phyloP scores from a whole-genome alignment of 2,329 filamentous ascomycete species.

The Coniochaeta pulveracea region DNA sequence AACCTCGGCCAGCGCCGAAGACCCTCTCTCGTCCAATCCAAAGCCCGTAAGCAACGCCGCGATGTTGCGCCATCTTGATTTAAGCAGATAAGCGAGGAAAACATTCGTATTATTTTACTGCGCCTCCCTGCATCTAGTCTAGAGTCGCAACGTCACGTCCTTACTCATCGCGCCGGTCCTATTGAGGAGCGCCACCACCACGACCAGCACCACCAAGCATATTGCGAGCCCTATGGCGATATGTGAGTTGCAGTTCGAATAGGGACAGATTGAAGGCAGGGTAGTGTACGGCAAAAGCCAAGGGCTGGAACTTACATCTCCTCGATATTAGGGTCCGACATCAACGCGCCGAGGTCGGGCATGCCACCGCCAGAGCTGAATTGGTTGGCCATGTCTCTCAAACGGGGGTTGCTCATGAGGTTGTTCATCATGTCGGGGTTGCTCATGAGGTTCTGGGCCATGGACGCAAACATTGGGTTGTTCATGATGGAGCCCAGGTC shows the following conservation, averaged over 20 bases:
- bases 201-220: conserved; percentile 1
- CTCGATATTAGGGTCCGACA: conserved; percentile 85
- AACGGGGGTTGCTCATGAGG: conserved; percentile 85
- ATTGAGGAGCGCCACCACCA: conserved; percentile 1
- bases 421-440: conserved; percentile 89
- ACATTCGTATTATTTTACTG: no score
- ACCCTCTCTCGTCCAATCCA: no score
- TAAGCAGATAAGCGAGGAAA: no score
- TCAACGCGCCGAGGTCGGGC: conserved; percentile 75
- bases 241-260: background rate
- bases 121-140: no score
- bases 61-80: no score
- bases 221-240: conserved; percentile 3
- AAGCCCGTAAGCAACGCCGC: no score
- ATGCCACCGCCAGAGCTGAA: conserved; percentile 73
- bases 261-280: no score
- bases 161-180: conserved; percentile 46
- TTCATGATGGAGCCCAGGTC: conserved; percentile 82
- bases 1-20: no score
- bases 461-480: conserved; percentile 96
- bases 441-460: conserved; percentile 96
- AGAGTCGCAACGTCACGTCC: conserved; percentile 1
- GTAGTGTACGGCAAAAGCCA: background rate
- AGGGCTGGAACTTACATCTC: conserved; percentile 63
- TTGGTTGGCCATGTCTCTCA: conserved; percentile 77